Conservation (phyloP, 2,329 filamentous ascomycete genomes). For the Lecanicillium sp. region DNA sequence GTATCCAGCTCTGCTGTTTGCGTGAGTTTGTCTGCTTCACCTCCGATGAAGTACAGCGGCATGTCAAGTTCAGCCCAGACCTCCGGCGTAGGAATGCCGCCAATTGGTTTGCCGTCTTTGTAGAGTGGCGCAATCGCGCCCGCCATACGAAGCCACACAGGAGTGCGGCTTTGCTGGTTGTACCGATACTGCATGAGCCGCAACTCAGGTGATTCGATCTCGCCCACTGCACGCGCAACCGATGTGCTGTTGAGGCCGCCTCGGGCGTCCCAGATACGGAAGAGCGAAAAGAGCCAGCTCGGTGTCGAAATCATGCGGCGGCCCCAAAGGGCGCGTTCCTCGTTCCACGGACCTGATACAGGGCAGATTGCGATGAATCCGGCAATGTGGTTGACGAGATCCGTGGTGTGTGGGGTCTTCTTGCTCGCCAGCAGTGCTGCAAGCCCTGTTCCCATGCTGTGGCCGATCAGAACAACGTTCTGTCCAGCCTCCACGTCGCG, state of each 20-base stretch:
- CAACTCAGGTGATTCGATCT: constrained; percentile 57
- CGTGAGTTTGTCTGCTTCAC: constrained; percentile 70
- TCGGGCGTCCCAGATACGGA: constrained; percentile 70
- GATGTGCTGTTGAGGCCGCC: constrained; percentile 74
- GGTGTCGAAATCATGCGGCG: constrained; percentile 63
- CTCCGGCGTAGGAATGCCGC: constrained; percentile 63
- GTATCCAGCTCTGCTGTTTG: constrained; percentile 64
- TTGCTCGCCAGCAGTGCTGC: constrained; percentile 60
- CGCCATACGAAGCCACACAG: constrained; percentile 78
- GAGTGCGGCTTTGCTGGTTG: constrained; percentile 77
- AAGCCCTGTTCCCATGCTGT: constrained; percentile 84
- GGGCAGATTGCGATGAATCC: constrained; percentile 82
- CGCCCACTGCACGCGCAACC: constrained; percentile 70
- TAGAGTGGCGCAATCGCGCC: constrained; percentile 63
- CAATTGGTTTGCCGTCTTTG: constrained; percentile 42
- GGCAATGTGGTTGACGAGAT: constrained; percentile 58
- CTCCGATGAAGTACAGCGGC: constrained; percentile 74
- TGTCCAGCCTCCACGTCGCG: constrained; percentile 60
- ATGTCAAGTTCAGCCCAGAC: constrained; percentile 67
- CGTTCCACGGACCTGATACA: constrained; percentile 55
- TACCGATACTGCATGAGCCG: constrained; percentile 64
- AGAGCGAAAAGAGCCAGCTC: constrained; percentile 65
- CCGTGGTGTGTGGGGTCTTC: constrained; percentile 36
- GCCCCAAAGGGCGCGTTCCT: constrained; percentile 37
- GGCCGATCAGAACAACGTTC: constrained; percentile 72